Conservation (phyloP, 495 filamentous ascomycete genomes). For the Penicillium arizonense region DNA sequence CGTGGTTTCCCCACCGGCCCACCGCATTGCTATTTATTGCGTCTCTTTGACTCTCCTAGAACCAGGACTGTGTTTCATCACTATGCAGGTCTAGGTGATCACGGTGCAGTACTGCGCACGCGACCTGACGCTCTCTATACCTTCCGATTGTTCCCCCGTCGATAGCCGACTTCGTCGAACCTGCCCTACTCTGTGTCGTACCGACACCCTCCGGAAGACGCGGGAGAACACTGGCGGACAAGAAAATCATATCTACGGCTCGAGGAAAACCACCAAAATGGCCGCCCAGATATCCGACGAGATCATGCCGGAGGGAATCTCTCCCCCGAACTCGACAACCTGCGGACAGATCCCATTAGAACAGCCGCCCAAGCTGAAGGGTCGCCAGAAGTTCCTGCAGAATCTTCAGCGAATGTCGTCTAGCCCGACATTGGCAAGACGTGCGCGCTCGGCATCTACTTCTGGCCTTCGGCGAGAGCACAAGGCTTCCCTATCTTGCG, state of each 20-base stretch:
- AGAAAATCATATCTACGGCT: not conserved
- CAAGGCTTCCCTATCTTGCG: slow-evolving; percentile 81
- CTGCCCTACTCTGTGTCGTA: not conserved
- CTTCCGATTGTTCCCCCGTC: not conserved
- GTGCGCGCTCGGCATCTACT: slow-evolving; percentile 54
- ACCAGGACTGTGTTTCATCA: not conserved
- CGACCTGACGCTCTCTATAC: not conserved
- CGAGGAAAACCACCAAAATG: slow-evolving; percentile 21
- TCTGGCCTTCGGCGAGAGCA: slow-evolving; percentile 59
- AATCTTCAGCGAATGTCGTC: slow-evolving; percentile 87
- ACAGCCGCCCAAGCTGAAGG: slow-evolving; percentile 62
- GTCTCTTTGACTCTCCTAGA: not conserved
- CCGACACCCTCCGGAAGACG: not conserved
- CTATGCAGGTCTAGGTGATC: slow-evolving; percentile 11
- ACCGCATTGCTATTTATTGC: not conserved
- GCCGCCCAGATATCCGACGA: slow-evolving; percentile 27
- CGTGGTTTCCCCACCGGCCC: not conserved
- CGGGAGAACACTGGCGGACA: not conserved
- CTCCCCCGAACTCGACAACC: slow-evolving; percentile 30
- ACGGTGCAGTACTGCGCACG: slow-evolving; percentile 1
- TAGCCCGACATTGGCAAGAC: slow-evolving; percentile 68
- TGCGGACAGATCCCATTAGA: slow-evolving; percentile 47
- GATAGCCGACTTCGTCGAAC: not conserved
- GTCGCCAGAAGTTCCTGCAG: slow-evolving; percentile 71
- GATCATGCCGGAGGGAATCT: slow-evolving; percentile 20